Percentiles rank a stretch among this genome's conserved stretches.
Evolutionary conservation across 306 rosid species (phyloP).

Genomic region (Prunus kanzakura): DNA sequence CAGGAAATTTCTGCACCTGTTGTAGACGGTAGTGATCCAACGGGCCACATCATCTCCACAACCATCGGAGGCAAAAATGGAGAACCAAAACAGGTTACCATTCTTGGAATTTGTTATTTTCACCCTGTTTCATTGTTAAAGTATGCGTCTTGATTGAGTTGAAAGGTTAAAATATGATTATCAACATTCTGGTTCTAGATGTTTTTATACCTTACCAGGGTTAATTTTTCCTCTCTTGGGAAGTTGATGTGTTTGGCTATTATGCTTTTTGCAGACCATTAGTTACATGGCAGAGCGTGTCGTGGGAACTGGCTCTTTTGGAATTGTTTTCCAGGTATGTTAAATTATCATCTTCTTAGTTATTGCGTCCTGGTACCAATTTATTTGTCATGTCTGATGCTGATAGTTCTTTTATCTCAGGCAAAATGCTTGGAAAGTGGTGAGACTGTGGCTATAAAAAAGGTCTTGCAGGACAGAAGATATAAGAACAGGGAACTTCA

Average conservation of each 20-base stretch:
- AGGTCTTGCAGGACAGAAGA: constrained; percentile 88
- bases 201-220: neutral
- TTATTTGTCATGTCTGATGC: neutral
- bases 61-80: constrained; percentile 97
- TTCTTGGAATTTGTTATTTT: constrained; percentile 14
- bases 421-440: constrained; percentile 97
- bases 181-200: neutral
- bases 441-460: constrained; percentile 89
- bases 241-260: constrained; percentile 29
- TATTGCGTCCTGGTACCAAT: neutral
- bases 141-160: neutral
- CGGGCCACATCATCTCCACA: constrained; percentile 92
- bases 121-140: neutral
- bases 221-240: neutral
- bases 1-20: constrained; percentile 82
- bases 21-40: constrained; percentile 74
- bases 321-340: constrained; percentile 91
- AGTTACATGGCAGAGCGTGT: constrained; percentile 97
- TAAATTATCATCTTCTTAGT: neutral
- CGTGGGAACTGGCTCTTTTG: constrained; percentile 92
- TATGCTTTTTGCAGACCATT: constrained; percentile 66
- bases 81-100: constrained; percentile 81
- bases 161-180: neutral
- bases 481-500: constrained; percentile 90
- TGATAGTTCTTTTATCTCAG: constrained; percentile 33